Percentiles rank a stretch among this genome's conserved stretches.
phyloP scores from a whole-genome alignment of 2,329 filamentous ascomycete genomes.

The Falciphora oryzae region DNA sequence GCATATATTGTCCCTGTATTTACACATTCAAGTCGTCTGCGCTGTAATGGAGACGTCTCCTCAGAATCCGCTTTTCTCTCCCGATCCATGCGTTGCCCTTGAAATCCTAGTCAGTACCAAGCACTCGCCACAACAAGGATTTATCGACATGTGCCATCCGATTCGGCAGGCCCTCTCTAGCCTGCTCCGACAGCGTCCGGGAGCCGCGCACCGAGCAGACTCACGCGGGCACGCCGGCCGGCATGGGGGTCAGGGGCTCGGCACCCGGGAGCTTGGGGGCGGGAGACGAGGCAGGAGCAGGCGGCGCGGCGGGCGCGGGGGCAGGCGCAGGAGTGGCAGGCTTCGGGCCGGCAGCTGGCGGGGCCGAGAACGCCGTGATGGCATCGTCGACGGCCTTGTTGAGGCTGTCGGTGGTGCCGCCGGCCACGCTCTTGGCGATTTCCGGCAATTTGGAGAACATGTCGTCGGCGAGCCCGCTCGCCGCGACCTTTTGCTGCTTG shows the following conservation, averaged over 20 bases:
- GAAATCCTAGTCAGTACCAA: no score
- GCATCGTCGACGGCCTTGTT: conserved; percentile 17
- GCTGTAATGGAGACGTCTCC: no score
- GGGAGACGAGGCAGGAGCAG: background rate
- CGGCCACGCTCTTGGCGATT: conserved; percentile 21
- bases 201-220: no score
- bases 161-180: no score
- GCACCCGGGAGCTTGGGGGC: background rate
- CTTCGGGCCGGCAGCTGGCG: background rate
- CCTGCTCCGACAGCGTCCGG: no score
- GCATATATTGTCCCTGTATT: no score
- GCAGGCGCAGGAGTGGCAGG: background rate
- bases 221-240: background rate
- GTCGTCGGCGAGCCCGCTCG: conserved; percentile 27
- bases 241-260: background rate
- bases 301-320: background rate
- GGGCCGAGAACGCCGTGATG: conserved; percentile 14
- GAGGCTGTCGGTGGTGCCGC: conserved; percentile 20
- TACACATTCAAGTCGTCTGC: no score
- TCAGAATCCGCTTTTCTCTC: no score
- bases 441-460: conserved; percentile 22
- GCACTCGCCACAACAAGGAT: no score
- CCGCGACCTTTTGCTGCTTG: conserved; percentile 18
- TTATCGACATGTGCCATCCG: no score
- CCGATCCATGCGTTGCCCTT: no score